Base-by-base conservation (phyloP, 768 basidiomycete genomes). In the Agaricus bisporus region DNA sequence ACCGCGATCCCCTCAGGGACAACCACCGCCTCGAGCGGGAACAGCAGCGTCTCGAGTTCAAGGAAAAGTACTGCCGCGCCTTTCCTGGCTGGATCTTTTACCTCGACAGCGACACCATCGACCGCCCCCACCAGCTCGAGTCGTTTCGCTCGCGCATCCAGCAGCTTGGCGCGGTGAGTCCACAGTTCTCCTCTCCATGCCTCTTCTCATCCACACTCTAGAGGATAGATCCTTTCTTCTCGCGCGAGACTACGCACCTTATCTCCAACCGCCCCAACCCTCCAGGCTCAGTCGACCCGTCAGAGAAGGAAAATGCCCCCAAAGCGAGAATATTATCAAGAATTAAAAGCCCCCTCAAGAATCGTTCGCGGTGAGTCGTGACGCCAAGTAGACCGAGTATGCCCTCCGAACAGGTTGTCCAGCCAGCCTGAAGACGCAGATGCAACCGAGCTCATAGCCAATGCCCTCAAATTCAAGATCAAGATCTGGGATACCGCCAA, bases 151-250 rank as follows among this genome's bases (percentile, higher is more conserved):
- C 73, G 37, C 77, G 80, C 59, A 82, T 95, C 32, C 61, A 68
- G 35, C 77, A 78, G 39, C 78, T 97, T 57, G 88, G 89, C 58
- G 88, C 83, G 56, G 95, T 98, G 68, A 61, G 91, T 80, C 18
- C 22, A n/a, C 14, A 28, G 47, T 41, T 36, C 39, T 39, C 55
- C 51, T 41, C 6, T 39, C 39, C 42, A 55, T 35, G 49, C 50
- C 38, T 36, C 10, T 10, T 48, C 41, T 54, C 39, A 46, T 41
- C 48, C 12, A 35, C 22, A 5, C 17, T 55, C 35, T 62, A 98
- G 97, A 76, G 74, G 52, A 80, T 92, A 52, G 91, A 95, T 47
- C 80, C 84, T 56, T 97, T 97, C 76, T 95, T 98, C 68, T 91
- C 88, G 28, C 83, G 77, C 45, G 78, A 82, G 45, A 82, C 95